Evolutionary conservation across 441 rosid species (phyloP).

Genomic region (Euphorbia corollata): DNA sequence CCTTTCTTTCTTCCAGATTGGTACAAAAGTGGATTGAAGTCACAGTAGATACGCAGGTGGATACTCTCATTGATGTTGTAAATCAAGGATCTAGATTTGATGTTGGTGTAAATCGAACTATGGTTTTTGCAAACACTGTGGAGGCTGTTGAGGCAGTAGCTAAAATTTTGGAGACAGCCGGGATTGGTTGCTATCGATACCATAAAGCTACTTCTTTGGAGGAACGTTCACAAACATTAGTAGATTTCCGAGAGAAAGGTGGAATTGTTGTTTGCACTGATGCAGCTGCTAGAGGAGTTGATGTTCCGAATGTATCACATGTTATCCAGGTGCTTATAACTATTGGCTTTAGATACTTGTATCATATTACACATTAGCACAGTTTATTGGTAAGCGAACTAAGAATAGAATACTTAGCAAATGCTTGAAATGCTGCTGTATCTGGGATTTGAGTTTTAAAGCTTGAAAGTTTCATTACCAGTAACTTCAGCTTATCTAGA

Average conservation of each 20-base stretch:
- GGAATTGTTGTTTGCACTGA: constrained; percentile 89
- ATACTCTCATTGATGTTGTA: constrained; percentile 72
- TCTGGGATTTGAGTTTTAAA: no score
- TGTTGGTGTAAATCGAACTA: constrained; percentile 46
- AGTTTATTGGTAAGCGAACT: not conserved
- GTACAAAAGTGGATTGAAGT: constrained; percentile 83
- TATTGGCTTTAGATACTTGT: not conserved
- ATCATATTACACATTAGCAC: not conserved
- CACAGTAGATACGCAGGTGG: constrained; percentile 67
- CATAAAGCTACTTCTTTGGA: constrained; percentile 73
- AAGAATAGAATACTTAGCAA: no score
- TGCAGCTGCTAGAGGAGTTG: constrained; percentile 97
- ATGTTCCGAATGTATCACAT: constrained; percentile 81
- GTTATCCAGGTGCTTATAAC: constrained; percentile 69
- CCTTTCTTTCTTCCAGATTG: constrained; percentile 42
- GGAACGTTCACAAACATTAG: constrained; percentile 61
- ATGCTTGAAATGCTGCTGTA: constrained; percentile 3
- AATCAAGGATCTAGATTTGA: constrained; percentile 33
- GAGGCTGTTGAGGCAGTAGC: constrained; percentile 85
- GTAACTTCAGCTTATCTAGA: not conserved
- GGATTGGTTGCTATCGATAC: constrained; percentile 62
- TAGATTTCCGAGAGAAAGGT: constrained; percentile 64
- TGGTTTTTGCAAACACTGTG: constrained; percentile 93
- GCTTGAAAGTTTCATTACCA: not conserved
- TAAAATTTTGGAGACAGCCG: constrained; percentile 62